A percentile compares a stretch with the other conserved stretches of the same genome.
These are phyloP conservation scores for Cajanus cajan DNA, from an alignment of 306 rosid species.

Conservation along the genomic window DNA sequence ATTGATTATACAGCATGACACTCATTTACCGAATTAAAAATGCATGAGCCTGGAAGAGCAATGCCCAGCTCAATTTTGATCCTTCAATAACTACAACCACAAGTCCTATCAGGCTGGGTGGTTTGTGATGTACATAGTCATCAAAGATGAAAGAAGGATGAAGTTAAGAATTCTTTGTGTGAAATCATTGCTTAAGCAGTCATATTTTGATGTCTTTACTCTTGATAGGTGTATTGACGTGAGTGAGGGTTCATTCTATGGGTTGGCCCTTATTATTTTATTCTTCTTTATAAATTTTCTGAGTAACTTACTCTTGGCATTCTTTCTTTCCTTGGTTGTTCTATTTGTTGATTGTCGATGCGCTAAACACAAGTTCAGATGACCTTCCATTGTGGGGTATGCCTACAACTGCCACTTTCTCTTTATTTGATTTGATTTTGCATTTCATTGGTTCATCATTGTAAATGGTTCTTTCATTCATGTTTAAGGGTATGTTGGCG, in stretches of 20 bases:
- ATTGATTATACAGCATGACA: neutral
- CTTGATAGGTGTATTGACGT: conserved; percentile 17
- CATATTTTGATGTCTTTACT: conserved; percentile 22
- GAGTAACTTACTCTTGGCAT: conserved; percentile 40
- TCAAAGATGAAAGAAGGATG: neutral
- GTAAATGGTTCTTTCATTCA: conserved; percentile 19
- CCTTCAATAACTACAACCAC: neutral
- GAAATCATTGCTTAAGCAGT: conserved; percentile 4
- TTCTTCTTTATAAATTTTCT: neutral
- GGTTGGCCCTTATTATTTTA: conserved; percentile 9
- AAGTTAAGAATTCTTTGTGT: neutral
- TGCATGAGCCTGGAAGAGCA: neutral
- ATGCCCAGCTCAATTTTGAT: neutral
- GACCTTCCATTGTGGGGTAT: conserved; percentile 99
- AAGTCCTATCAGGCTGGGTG: conserved; percentile 1
- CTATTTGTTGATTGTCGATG: conserved; percentile 41
- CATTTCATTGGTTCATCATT: conserved; percentile 29
- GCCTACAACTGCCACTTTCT: conserved; percentile 27
- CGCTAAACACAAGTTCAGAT: conserved; percentile 63
- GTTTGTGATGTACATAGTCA: neutral
- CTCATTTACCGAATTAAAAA: neutral
- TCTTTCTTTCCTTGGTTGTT: conserved; percentile 33
- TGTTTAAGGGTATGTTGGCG: conserved; percentile 89
- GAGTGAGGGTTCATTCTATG: neutral
- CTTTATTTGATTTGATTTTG: conserved; percentile 16